Evolutionary conservation across 148 eudicot species (phyloP).

Genomic region (Camellia lanceoleosa): DNA sequence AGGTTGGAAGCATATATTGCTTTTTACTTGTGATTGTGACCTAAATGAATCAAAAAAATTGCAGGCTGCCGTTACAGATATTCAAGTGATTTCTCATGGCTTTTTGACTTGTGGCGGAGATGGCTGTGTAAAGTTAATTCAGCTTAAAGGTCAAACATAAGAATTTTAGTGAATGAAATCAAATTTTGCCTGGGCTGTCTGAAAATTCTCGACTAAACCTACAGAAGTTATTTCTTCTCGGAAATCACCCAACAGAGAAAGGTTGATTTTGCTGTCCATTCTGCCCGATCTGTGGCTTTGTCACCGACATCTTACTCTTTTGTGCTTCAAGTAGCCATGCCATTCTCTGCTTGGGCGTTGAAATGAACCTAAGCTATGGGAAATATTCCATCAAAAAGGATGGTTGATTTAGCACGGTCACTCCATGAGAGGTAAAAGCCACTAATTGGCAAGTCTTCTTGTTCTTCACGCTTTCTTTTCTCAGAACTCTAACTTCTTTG

Average conservation of each 20-base stretch:
- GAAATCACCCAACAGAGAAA: background rate
- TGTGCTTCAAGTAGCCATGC: background rate
- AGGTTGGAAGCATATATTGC: background rate
- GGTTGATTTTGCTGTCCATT: background rate
- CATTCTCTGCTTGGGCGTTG: background rate
- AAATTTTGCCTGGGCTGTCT: background rate
- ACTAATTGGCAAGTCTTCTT: background rate
- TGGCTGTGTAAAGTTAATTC: constrained; percentile 64
- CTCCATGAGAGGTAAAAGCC: background rate
- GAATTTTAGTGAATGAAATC: constrained; percentile 11
- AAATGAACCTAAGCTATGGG: background rate
- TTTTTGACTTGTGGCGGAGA: constrained; percentile 88
- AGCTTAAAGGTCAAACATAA: constrained; percentile 36
- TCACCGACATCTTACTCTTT: background rate
- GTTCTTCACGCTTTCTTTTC: background rate
- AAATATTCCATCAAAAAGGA: background rate
- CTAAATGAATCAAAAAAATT: constrained; percentile 22
- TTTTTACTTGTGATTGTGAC: background rate
- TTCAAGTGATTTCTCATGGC: constrained; percentile 69
- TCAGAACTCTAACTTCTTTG: background rate
- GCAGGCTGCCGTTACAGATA: constrained; percentile 86
- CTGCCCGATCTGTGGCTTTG: background rate
- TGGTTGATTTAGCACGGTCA: background rate
- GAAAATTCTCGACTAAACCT: background rate
- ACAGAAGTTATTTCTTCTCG: background rate